Evolutionary conservation across 495 filamentous ascomycete species (phyloP).

Genomic region (Aspergillus funiculosus): DNA sequence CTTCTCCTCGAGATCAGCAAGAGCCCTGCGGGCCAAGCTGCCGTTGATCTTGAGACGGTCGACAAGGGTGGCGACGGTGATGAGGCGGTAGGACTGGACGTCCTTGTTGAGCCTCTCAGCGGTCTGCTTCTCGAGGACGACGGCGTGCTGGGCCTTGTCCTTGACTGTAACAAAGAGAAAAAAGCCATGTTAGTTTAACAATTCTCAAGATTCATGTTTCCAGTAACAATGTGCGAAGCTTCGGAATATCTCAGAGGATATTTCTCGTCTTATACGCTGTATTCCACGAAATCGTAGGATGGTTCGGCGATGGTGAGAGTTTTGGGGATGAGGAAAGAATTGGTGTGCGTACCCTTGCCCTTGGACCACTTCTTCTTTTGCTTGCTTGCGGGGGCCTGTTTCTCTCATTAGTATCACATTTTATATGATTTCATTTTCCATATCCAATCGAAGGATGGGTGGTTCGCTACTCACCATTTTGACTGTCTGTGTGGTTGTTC

Average conservation of each 20-base stretch:
- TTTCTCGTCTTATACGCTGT: no score
- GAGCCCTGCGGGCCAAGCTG: conserved; percentile 80
- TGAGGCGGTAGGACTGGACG: conserved; percentile 99
- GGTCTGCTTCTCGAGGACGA: conserved; percentile 65
- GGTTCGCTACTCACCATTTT: conserved; percentile 44
- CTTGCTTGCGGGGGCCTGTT: conserved; percentile 79
- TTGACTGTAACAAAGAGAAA: conserved; percentile 63
- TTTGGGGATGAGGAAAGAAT: conserved; percentile 24
- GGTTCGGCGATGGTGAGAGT: conserved; percentile 18
- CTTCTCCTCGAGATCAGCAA: conserved; percentile 94
- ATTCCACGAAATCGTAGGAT: conserved; percentile 10
- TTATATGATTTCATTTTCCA: background rate
- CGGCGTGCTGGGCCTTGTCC: conserved; percentile 99
- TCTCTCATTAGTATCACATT: conserved; percentile 21
- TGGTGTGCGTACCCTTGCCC: conserved; percentile 95
- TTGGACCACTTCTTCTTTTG: conserved; percentile 91
- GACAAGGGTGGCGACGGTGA: conserved; percentile 97
- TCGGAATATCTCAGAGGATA: background rate
- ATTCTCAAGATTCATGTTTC: background rate
- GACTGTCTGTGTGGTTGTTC: conserved; percentile 45
- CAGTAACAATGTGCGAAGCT: background rate
- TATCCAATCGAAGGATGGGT: conserved; percentile 5
- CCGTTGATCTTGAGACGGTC: conserved; percentile 99
- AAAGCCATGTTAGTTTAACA: conserved; percentile 26
- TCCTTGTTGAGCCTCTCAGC: conserved; percentile 80